Evolutionary conservation across 768 basidiomycete species (phyloP).

Genomic region (Leccinum ochraceum): DNA sequence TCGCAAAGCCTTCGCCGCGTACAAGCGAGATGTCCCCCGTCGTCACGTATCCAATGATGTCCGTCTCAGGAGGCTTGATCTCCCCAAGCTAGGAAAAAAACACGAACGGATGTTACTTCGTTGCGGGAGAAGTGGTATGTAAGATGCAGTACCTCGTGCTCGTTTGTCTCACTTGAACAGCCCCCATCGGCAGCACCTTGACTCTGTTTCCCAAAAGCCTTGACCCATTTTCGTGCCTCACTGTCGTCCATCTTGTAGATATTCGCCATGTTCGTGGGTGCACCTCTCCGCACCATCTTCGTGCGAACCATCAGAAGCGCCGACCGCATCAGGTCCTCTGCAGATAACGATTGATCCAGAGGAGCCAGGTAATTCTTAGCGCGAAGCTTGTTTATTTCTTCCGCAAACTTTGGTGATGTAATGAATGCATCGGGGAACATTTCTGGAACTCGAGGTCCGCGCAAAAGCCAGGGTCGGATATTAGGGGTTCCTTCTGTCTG

Average conservation of each 20-base stretch:
- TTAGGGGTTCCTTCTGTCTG: slow-evolving; percentile 6
- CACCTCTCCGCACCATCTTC: slow-evolving; percentile 63
- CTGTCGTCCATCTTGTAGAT: slow-evolving; percentile 66
- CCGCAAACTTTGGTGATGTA: slow-evolving; percentile 46
- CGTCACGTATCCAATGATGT: slow-evolving; percentile 80
- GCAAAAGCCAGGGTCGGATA: slow-evolving; percentile 67
- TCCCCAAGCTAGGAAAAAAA: slow-evolving; percentile 44
- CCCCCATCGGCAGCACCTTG: slow-evolving; percentile 16
- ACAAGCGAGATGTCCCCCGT: slow-evolving; percentile 82
- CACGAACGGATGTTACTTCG: not conserved
- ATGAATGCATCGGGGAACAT: slow-evolving; percentile 49
- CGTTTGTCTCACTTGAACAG: slow-evolving; percentile 23
- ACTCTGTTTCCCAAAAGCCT: slow-evolving; percentile 27
- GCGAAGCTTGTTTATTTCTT: slow-evolving; percentile 61
- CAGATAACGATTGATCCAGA: slow-evolving; percentile 34
- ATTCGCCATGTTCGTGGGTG: slow-evolving; percentile 71
- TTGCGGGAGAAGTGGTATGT: not conserved
- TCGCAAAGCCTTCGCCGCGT: slow-evolving; percentile 73
- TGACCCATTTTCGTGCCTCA: slow-evolving; percentile 51
- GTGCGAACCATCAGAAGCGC: slow-evolving; percentile 72
- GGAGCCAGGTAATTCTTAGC: slow-evolving; percentile 50
- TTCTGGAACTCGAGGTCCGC: slow-evolving; percentile 48
- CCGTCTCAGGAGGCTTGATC: slow-evolving; percentile 39
- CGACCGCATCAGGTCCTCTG: slow-evolving; percentile 50
- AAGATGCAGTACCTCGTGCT: slow-evolving; percentile 29